Percentiles rank a stretch among this genome's conserved stretches.
These are phyloP conservation scores for Melampsora americana DNA, from an alignment of 1,284 basidiomycete genomes.

Conservation along the genomic window DNA sequence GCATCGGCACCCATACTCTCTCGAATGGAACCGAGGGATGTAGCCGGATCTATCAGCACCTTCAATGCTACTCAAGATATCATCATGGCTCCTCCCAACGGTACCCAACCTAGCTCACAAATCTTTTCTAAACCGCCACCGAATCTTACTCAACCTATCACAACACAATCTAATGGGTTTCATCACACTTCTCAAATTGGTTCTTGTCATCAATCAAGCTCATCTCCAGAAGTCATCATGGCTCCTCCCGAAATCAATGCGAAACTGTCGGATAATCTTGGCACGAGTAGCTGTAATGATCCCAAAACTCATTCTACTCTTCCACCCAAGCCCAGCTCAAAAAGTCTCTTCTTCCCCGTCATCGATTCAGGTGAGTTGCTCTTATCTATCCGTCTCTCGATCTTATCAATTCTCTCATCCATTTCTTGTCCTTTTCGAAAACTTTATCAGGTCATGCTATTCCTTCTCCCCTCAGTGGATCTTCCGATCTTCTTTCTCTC, in stretches of 20 bases:
- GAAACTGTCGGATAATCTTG: too few relatives aligned
- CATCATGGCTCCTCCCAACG: too few relatives aligned
- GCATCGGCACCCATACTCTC: too few relatives aligned
- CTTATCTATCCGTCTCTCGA: not conserved
- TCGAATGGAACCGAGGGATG: too few relatives aligned
- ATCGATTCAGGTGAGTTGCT: constrained; percentile 8
- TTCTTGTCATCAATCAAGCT: not conserved
- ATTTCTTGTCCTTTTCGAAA: not conserved
- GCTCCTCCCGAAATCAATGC: constrained; percentile 3
- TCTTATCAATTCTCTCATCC: not conserved
- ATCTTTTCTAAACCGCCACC: too few relatives aligned
- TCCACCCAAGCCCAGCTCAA: constrained; percentile 4
- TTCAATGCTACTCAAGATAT: too few relatives aligned
- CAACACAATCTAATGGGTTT: too few relatives aligned
- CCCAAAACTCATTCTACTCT: not conserved
- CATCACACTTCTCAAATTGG: too few relatives aligned
- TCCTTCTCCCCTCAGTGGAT: constrained; percentile 21
- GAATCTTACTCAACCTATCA: too few relatives aligned
- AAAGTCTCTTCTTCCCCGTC: constrained; percentile 32
- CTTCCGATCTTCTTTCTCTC: constrained; percentile 28
- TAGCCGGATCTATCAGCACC: too few relatives aligned
- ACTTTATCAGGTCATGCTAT: constrained; percentile 16
- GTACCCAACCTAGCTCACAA: too few relatives aligned
- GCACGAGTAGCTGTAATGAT: too few relatives aligned
- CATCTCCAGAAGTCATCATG: not conserved